A percentile compares a stretch with the other conserved stretches of the same genome.
These are phyloP conservation scores for Neodidymelliopsis sp. DNA, from an alignment of 2,329 filamentous ascomycete genomes.

Conservation along the genomic window DNA sequence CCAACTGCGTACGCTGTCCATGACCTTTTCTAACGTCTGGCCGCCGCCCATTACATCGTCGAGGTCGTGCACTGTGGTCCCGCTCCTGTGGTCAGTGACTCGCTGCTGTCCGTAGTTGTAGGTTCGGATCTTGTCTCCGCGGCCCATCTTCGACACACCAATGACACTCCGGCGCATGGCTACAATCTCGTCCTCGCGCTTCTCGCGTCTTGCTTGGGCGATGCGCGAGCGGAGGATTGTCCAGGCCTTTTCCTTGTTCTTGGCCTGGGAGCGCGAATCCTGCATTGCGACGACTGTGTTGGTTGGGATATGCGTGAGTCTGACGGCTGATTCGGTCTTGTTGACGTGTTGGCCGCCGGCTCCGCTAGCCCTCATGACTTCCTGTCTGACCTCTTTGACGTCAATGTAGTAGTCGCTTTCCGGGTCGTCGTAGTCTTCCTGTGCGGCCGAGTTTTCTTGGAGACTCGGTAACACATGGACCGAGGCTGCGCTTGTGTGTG, in stretches of 20 bases:
- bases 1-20: conserved; percentile 81
- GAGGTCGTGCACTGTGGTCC: conserved; percentile 79
- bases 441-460: conserved; percentile 60
- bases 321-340: conserved; percentile 94
- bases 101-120: conserved; percentile 84
- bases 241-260: conserved; percentile 90
- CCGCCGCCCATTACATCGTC: conserved; percentile 80
- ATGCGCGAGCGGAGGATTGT: conserved; percentile 80
- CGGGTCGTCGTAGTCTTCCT: conserved; percentile 77
- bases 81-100: conserved; percentile 88
- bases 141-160: conserved; percentile 79
- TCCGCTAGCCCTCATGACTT: conserved; percentile 91
- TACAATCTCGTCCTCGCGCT: conserved; percentile 80
- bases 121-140: conserved; percentile 92
- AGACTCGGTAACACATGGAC: conserved; percentile 92
- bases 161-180: conserved; percentile 79
- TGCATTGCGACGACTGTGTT: conserved; percentile 90
- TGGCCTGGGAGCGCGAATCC: conserved; percentile 86
- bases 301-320: conserved; percentile 88
- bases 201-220: conserved; percentile 80
- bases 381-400: conserved; percentile 78
- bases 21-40: conserved; percentile 74
- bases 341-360: conserved; percentile 98
- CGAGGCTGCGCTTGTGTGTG: conserved; percentile 90
- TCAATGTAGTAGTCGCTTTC: conserved; percentile 92